Conservation (phyloP, 495 filamentous ascomycete genomes). For the Daldinia grandis region DNA sequence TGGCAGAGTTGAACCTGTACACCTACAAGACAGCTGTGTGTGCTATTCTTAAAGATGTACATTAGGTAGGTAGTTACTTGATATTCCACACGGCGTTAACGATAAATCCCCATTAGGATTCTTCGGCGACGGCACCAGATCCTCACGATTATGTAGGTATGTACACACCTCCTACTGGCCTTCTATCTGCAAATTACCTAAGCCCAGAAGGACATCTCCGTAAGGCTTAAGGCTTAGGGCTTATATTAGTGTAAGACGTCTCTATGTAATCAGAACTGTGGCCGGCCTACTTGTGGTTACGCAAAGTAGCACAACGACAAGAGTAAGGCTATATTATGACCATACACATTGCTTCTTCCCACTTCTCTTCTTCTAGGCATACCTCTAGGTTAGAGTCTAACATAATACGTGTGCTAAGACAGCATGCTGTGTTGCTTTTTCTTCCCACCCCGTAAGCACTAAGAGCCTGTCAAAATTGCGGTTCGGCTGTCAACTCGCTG, state of each 20-base stretch:
- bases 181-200: neutral
- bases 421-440: slow-evolving; percentile 25
- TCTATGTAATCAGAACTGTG: slow-evolving; percentile 9
- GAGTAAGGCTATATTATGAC: neutral
- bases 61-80: neutral
- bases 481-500: slow-evolving; percentile 13
- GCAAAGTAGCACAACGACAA: neutral
- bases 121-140: slow-evolving; percentile 1
- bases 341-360: neutral
- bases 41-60: neutral
- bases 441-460: slow-evolving; percentile 38
- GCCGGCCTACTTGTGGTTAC: neutral
- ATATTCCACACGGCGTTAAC: neutral
- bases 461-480: slow-evolving; percentile 30
- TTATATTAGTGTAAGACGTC: slow-evolving; percentile 26
- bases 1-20: slow-evolving; percentile 20
- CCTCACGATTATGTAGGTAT: too few relatives aligned
- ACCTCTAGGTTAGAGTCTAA: too few relatives aligned
- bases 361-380: neutral
- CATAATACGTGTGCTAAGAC: slow-evolving; percentile 30
- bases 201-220: neutral
- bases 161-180: too few relatives aligned
- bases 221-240: slow-evolving; percentile 8
- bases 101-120: neutral
- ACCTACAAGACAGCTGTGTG: neutral